phyloP scores from a whole-genome alignment of 768 basidiomycete species.

The Lentinula raphanica region DNA sequence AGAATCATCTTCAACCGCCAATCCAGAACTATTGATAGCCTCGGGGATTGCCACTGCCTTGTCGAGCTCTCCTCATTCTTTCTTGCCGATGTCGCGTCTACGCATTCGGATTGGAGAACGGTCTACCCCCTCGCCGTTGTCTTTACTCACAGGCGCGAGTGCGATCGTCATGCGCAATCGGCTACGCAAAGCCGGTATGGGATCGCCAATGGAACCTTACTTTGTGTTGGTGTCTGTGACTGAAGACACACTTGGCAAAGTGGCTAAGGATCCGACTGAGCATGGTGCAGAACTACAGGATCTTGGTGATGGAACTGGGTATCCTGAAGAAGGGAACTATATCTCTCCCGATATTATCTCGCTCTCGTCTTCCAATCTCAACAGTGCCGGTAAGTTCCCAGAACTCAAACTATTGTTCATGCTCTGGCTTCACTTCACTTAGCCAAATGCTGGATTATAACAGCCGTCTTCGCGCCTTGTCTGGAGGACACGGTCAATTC shows the following conservation, averaged over 20 bases:
- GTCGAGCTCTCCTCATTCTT: constrained; percentile 75
- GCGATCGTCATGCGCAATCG: constrained; percentile 59
- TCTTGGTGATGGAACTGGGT: constrained; percentile 45
- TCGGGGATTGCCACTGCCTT: constrained; percentile 68
- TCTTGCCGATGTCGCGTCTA: constrained; percentile 62
- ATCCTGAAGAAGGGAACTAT: constrained; percentile 61
- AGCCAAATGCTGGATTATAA: constrained; percentile 80
- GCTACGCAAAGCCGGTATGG: constrained; percentile 58
- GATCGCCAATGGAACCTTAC: constrained; percentile 77
- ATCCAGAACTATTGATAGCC: constrained; percentile 50
- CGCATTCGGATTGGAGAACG: constrained; percentile 49
- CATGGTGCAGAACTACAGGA: constrained; percentile 76
- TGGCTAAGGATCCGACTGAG: constrained; percentile 79
- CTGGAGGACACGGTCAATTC: constrained; percentile 77
- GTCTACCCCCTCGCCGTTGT: constrained; percentile 38
- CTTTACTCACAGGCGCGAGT: constrained; percentile 57
- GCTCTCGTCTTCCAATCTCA: constrained; percentile 48
- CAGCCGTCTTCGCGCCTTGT: constrained; percentile 68
- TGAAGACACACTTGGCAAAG: constrained; percentile 67
- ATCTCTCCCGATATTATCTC: constrained; percentile 73
- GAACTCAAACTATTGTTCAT: constrained; percentile 55
- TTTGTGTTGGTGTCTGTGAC: constrained; percentile 59
- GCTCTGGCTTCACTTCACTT: constrained; percentile 72
- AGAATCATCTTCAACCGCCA: constrained; percentile 37
- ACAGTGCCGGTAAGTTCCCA: constrained; percentile 25